Percentiles rank a stretch among this genome's conserved stretches.
Conservation (phyloP, 371 early-diverging fungal genomes). For the Apophysomyces trapeziformis region DNA sequence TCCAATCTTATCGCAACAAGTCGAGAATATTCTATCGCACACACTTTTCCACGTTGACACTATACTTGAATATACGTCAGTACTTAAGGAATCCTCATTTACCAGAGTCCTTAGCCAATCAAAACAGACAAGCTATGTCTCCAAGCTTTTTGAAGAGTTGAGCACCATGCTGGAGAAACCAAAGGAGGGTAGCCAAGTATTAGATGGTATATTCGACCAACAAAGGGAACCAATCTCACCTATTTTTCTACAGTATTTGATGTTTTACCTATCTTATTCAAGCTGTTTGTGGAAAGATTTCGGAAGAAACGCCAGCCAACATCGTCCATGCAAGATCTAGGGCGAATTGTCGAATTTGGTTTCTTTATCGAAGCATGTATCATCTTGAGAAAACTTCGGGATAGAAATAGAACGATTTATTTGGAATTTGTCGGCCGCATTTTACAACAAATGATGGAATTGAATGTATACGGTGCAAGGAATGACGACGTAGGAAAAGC, state of each 20-base stretch:
- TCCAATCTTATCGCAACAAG: constrained; percentile 6
- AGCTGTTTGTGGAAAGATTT: constrained; percentile 32
- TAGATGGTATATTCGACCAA: constrained; percentile 32
- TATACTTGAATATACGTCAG: constrained; percentile 44
- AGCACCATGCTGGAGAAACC: constrained; percentile 20
- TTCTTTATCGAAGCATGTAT: constrained; percentile 34
- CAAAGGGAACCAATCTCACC: background rate
- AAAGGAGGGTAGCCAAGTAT: constrained; percentile 16
- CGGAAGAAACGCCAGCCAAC: constrained; percentile 33
- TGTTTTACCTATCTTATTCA: constrained; percentile 35
- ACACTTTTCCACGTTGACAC: constrained; percentile 47
- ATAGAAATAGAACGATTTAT: background rate
- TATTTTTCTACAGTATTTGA: constrained; percentile 25
- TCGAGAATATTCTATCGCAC: constrained; percentile 33
- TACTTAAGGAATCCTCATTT: constrained; percentile 28
- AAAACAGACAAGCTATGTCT: constrained; percentile 37
- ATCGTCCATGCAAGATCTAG: constrained; percentile 33
- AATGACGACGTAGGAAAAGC: constrained; percentile 42
- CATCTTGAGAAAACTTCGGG: constrained; percentile 16
- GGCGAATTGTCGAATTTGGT: constrained; percentile 45
- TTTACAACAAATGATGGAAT: constrained; percentile 29
- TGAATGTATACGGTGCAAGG: constrained; percentile 37
- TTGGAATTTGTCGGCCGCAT: constrained; percentile 25
- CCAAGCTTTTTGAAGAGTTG: constrained; percentile 45
- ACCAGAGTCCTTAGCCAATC: background rate